These are phyloP conservation scores for Dipodascopsis uninucleata DNA, from an alignment of 805 yeast genomes.

Conservation along the genomic window DNA sequence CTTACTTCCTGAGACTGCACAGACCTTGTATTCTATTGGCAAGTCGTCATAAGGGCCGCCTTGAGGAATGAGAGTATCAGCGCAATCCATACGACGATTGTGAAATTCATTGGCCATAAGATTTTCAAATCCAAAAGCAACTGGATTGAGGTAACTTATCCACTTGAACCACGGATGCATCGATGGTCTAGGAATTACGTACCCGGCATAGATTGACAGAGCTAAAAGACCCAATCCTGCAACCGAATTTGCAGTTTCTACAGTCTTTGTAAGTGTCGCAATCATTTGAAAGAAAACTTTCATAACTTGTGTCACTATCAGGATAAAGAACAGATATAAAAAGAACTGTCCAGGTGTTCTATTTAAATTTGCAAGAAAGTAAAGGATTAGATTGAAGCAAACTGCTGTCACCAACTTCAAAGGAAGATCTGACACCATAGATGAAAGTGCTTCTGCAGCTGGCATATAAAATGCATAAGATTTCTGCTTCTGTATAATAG, in stretches of 20 bases:
- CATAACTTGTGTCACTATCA: constrained; percentile 45
- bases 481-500: constrained; percentile 54
- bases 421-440: constrained; percentile 57
- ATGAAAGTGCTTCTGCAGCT: constrained; percentile 61
- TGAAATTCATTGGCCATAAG: constrained; percentile 47
- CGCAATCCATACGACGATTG: constrained; percentile 40
- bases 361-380: constrained; percentile 54
- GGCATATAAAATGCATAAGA: constrained; percentile 52
- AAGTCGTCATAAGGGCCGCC: constrained; percentile 41
- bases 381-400: constrained; percentile 47
- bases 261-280: constrained; percentile 35
- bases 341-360: constrained; percentile 53
- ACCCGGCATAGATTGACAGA: constrained; percentile 45
- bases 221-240: constrained; percentile 43
- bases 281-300: constrained; percentile 50
- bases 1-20: constrained; percentile 54
- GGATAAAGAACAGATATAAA: constrained; percentile 45
- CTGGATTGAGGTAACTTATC: constrained; percentile 46
- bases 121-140: constrained; percentile 45
- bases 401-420: constrained; percentile 45
- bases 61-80: constrained; percentile 40
- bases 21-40: constrained; percentile 40
- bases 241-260: constrained; percentile 45
- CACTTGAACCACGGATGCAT: constrained; percentile 52
- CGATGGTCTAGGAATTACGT: constrained; percentile 30